Evolutionary conservation across 306 rosid genomes (phyloP), one percentile per base, ranked within the genome.

Genomic region (Malus sylvestris): DNA sequence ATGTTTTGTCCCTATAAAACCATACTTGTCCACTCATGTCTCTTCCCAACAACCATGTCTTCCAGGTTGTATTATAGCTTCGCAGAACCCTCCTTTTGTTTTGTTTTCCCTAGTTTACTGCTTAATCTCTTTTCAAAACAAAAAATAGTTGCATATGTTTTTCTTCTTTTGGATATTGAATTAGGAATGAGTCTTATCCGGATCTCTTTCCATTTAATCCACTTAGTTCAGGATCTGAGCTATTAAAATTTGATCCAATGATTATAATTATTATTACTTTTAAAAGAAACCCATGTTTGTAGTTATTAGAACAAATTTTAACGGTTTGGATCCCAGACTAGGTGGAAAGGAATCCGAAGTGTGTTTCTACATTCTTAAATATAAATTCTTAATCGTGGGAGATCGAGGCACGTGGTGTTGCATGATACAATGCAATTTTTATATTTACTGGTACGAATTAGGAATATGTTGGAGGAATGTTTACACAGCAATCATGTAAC

Each of bases 1-100:
- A 78, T 86, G 97, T 90, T 87, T 91, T 87, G 93, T 91, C 90
- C 78, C 91, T 84, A 80, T 83, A 61, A 82, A 83, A 90, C 88
- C 82, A 81, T 83, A 81, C 79, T 81, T 87, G 87, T 87, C 88
- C 61, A 85, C 30, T 68, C 84, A 72, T 87, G 91, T 85, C 96
- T 76, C 87, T 82, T 81, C 88, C 81, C 83, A 59, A 79, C 78
- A 79, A 49, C 80, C 85, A 77, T 80, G 87, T 82, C 66, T 35
- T 83, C 57, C 61, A 63, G 25, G 18, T 51, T 16, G 20, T 49
- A 49, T 49, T 15, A 49, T 15, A 15, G 55, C 15, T 16, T 51
- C 55, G 10, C 42, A 51, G 3, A 51, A 16, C 55, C 20, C 55
- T 4, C 18, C 8, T 51, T 51, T 15, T 42, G 45, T 42, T 42